Evolutionary conservation across 2,329 filamentous ascomycete species (phyloP), one percentile per base, ranked within the genome.

Genomic region (Stagonosporopsis cucurbitacearum): DNA sequence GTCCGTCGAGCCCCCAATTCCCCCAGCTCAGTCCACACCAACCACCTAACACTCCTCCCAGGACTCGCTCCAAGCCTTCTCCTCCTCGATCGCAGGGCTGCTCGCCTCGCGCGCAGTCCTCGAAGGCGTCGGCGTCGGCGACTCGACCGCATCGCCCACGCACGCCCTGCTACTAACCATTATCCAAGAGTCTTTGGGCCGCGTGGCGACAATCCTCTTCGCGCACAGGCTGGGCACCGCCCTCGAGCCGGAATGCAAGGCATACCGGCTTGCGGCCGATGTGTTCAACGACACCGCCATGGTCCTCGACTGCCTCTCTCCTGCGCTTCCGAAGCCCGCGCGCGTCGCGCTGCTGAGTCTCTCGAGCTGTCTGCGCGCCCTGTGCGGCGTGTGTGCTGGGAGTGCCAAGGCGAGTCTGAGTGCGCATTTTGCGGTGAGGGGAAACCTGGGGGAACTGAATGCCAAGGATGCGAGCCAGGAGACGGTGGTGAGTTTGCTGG

Each of bases 381-480:
- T 97, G 0, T 98, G 95, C 70, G 95, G 94, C 23, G 92, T 98
- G 5, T 91, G 94, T 0, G 94, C 92, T 0, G 92, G 90, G 12
- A 92, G 91, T 50, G 90, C 91, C 60, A 98, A 98, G 76, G 94
- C 94, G 2, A 93, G 90, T 58, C 78, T 99, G 64, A 95, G 91
- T 71, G 90, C 91, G 11, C 95, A 99, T 77, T 98, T 99, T 80
- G 92, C 94, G 8, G 86, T 82, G 63, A 87, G 87, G 71, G 91
- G 92, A 33, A 98, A 97, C 73, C 78, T 98, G 40, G 94, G 91
- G 1, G 94, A 98, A 75, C 82, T 99, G 53, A 98, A 97, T 77
- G 93, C 94, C 79, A 88, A 96, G 83, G 94, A 98, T 73, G 92
- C 92, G 12, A 96, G 91, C 63, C 95, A 98, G 78, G 95, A 98